phyloP scores from a whole-genome alignment of 2,329 filamentous ascomycete genomes.

The Pyricularia grisea region DNA sequence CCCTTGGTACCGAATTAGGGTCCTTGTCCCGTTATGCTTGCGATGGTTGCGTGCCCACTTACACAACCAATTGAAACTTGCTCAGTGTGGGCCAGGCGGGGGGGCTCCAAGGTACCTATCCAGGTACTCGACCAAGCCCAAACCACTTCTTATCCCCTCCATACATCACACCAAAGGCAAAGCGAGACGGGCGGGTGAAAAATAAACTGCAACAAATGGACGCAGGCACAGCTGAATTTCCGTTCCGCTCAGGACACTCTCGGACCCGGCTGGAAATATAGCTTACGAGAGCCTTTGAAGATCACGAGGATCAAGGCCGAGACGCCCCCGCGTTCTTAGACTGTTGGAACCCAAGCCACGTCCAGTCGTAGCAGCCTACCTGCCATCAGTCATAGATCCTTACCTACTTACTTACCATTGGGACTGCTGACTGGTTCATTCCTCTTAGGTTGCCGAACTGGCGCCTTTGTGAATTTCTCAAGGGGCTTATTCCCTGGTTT shows the following conservation, averaged over 20 bases:
- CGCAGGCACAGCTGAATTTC: not conserved
- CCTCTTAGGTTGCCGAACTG: not conserved
- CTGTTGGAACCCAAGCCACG: not conserved
- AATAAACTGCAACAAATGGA: constrained; percentile 1
- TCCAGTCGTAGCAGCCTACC: not conserved
- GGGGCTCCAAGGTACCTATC: not conserved
- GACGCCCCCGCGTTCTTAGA: not conserved
- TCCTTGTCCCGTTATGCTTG: not conserved
- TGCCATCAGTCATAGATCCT: not conserved
- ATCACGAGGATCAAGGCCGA: not conserved
- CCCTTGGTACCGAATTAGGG: not conserved
- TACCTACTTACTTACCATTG: not conserved
- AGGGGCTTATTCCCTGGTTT: not conserved
- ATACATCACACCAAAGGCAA: not conserved
- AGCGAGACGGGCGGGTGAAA: not conserved
- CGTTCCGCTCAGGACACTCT: not conserved
- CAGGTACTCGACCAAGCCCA: not conserved
- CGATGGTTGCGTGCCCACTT: not conserved
- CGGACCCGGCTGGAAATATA: not conserved
- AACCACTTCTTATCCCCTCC: not conserved
- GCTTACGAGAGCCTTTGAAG: not conserved
- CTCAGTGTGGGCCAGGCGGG: constrained; percentile 8
- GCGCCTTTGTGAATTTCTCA: not conserved
- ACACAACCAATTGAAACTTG: constrained; percentile 13
- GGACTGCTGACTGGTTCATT: not conserved